These are phyloP conservation scores for Lasiosphaeris hirsuta DNA, from an alignment of 495 filamentous ascomycete species.

Conservation along the genomic window DNA sequence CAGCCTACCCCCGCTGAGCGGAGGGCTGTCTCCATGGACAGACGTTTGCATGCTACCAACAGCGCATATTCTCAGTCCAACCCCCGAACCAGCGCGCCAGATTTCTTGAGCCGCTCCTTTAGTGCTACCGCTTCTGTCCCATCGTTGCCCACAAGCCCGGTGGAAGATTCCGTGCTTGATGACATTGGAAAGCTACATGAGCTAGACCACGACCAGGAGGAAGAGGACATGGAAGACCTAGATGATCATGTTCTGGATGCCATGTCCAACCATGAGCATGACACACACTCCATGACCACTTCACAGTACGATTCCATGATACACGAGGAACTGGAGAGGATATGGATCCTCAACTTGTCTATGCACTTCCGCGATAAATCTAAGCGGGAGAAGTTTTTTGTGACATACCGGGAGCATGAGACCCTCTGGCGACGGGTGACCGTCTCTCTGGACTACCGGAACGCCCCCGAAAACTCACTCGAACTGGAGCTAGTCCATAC, in stretches of 20 bases:
- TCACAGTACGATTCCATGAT: conserved; percentile 58
- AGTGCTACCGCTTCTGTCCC: conserved; percentile 18
- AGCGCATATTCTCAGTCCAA: conserved; percentile 26
- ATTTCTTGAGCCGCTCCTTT: conserved; percentile 30
- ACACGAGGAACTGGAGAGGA: conserved; percentile 76
- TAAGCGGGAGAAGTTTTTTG: conserved; percentile 95
- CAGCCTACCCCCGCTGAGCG: conserved; percentile 60
- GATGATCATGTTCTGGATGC: conserved; percentile 18
- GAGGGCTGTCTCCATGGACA: conserved; percentile 71
- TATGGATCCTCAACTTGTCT: conserved; percentile 95
- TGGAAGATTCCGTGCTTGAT: conserved; percentile 27
- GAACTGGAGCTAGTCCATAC: conserved; percentile 76
- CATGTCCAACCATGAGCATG: conserved; percentile 27
- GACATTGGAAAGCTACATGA: conserved; percentile 15
- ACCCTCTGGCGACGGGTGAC: conserved; percentile 85
- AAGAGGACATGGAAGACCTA: conserved; percentile 12
- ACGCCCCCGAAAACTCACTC: conserved; percentile 73
- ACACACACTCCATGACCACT: conserved; percentile 46
- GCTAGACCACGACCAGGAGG: conserved; percentile 14
- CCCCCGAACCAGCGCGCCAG: conserved; percentile 44
- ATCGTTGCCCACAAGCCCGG: conserved; percentile 28
- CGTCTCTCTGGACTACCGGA: conserved; percentile 89
- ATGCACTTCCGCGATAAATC: conserved; percentile 98
- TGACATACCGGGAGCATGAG: conserved; percentile 79
- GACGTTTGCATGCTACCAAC: conserved; percentile 44